phyloP scores from a whole-genome alignment of 2,329 filamentous ascomycete species.

The Coccinonectria pachysandricola region DNA sequence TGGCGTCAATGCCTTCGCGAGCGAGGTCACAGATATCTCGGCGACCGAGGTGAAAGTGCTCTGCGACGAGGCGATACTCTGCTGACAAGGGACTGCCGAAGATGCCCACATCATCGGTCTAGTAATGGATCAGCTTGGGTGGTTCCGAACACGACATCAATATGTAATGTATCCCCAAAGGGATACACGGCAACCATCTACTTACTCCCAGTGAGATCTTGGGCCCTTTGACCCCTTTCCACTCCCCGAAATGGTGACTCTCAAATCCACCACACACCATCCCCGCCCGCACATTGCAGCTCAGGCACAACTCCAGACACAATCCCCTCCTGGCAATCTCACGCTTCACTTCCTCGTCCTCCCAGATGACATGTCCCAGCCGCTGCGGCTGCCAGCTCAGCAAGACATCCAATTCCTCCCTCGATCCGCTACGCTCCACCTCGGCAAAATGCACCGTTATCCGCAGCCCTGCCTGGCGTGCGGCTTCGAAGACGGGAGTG shows the following conservation, averaged over 20 bases:
- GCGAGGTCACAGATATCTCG: slow-evolving; percentile 42
- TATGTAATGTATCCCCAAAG: background rate
- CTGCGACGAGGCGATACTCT: slow-evolving; percentile 63
- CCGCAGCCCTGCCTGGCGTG: slow-evolving; percentile 43
- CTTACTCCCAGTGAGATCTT: slow-evolving; percentile 60
- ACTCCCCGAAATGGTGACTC: slow-evolving; percentile 70
- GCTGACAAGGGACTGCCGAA: slow-evolving; percentile 68
- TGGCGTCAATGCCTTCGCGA: slow-evolving; percentile 50
- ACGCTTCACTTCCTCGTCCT: slow-evolving; percentile 47
- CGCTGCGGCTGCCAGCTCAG: slow-evolving; percentile 57
- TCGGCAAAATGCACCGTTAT: slow-evolving; percentile 76
- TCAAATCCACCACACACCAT: slow-evolving; percentile 57
- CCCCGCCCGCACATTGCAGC: slow-evolving; percentile 68
- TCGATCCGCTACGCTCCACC: slow-evolving; percentile 43
- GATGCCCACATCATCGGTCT: slow-evolving; percentile 79
- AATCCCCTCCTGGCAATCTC: slow-evolving; percentile 43
- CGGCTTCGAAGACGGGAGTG: slow-evolving; percentile 45
- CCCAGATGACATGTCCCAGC: slow-evolving; percentile 71
- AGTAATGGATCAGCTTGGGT: no score
- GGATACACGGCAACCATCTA: slow-evolving; percentile 12
- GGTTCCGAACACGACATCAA: no score
- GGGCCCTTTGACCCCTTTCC: slow-evolving; percentile 48
- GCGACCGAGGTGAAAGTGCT: slow-evolving; percentile 52
- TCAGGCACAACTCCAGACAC: slow-evolving; percentile 67
- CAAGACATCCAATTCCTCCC: slow-evolving; percentile 51